A percentile compares a stretch with the other conserved stretches of the same genome.
Conservation (phyloP, 73 alveolate genomes). For the Tetrahymena borealis region DNA sequence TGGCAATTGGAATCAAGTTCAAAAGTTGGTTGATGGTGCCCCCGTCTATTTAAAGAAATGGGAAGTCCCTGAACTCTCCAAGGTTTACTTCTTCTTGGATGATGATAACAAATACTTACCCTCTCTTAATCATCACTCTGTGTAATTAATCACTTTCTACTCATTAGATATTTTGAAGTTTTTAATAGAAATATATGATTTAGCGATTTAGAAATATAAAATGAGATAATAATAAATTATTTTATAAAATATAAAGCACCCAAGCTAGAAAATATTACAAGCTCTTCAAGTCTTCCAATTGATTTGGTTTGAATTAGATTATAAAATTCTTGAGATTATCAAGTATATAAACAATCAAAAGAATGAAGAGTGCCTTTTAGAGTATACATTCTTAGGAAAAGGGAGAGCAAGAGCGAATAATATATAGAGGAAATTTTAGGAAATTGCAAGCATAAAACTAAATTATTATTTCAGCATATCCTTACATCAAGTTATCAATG, state of each 20-base stretch:
- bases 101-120: conserved; percentile 41
- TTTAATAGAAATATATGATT: background rate
- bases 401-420: background rate
- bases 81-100: conserved; percentile 39
- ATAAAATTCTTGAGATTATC: background rate
- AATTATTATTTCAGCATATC: background rate
- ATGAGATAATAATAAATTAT: background rate
- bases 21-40: conserved; percentile 28
- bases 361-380: background rate
- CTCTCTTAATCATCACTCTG: conserved; percentile 32
- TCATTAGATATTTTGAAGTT: background rate
- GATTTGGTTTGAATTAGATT: background rate
- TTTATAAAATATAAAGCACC: background rate
- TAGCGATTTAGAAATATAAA: background rate
- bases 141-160: background rate
- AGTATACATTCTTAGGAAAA: background rate
- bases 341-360: background rate
- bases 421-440: background rate
- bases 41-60: conserved; percentile 37
- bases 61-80: conserved; percentile 36
- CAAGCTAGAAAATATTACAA: background rate
- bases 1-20: background rate
- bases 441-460: background rate
- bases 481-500: background rate
- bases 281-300: background rate